Evolutionary conservation across 2,329 filamentous ascomycete genomes (phyloP).

Genomic region (Talaromyces albobiverticillius): DNA sequence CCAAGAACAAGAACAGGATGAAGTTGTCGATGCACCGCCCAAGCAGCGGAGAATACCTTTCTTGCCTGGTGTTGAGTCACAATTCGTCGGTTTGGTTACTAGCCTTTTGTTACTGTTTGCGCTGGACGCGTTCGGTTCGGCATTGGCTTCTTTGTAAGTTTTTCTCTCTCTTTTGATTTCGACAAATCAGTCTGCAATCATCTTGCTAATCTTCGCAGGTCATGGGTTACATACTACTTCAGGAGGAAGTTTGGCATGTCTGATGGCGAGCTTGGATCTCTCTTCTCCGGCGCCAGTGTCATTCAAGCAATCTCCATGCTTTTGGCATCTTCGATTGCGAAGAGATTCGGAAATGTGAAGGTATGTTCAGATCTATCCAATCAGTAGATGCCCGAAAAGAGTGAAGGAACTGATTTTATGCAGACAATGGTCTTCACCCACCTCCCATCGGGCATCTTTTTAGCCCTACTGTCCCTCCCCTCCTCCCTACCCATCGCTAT

Average conservation of each 20-base stretch:
- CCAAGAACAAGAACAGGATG: constrained; percentile 3
- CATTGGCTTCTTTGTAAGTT: constrained; percentile 62
- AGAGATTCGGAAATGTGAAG: constrained; percentile 56
- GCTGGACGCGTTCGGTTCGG: constrained; percentile 67
- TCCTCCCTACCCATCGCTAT: constrained; percentile 54
- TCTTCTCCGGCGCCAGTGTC: constrained; percentile 50
- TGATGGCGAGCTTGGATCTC: constrained; percentile 53
- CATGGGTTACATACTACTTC: constrained; percentile 57
- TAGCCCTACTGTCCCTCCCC: constrained; percentile 62
- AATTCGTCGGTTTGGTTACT: constrained; percentile 34
- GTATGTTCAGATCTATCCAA: constrained; percentile 25
- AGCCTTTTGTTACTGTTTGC: constrained; percentile 65
- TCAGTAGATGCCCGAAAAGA: not conserved
- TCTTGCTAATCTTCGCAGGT: constrained; percentile 22
- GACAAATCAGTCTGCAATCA: too few relatives aligned
- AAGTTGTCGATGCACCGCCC: constrained; percentile 5
- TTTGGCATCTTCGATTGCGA: constrained; percentile 61
- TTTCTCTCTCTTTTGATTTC: too few relatives aligned
- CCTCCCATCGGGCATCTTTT: constrained; percentile 64
- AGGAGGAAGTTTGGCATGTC: constrained; percentile 53
- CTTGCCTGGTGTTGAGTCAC: constrained; percentile 57
- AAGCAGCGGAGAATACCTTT: constrained; percentile 35
- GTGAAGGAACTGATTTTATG: not conserved
- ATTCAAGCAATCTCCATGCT: constrained; percentile 44
- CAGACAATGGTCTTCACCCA: constrained; percentile 75